These are phyloP conservation scores for Erodium chrysanthum DNA, from an alignment of 441 rosid genomes.

Conservation along the genomic window DNA sequence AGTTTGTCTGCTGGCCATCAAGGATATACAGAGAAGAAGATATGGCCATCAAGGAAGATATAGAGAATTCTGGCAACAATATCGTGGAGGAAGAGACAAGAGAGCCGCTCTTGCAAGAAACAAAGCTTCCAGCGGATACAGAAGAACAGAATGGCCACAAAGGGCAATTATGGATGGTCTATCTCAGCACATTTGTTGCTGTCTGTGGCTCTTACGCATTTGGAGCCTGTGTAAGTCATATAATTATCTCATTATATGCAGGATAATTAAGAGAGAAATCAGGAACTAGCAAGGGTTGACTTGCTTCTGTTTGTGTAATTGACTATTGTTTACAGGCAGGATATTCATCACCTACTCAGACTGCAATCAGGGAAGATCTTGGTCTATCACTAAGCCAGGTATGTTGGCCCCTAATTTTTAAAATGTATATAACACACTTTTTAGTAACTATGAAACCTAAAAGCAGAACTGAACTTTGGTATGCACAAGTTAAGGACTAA, in stretches of 20 bases:
- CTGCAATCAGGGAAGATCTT: constrained; percentile 42
- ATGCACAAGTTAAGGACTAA: neutral
- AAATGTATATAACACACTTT: neutral
- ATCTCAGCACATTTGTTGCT: constrained; percentile 43
- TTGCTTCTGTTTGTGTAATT: neutral
- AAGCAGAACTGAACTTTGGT: neutral
- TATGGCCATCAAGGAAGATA: constrained; percentile 25
- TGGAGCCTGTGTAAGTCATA: constrained; percentile 39
- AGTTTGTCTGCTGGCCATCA: neutral
- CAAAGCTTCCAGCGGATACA: constrained; percentile 9
- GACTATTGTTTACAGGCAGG: constrained; percentile 34
- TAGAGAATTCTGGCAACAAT: constrained; percentile 16
- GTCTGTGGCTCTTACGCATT: constrained; percentile 53
- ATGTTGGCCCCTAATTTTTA: neutral
- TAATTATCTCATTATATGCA: neutral
- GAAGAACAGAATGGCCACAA: constrained; percentile 16
- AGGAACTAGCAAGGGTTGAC: neutral
- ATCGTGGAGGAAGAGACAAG: constrained; percentile 3
- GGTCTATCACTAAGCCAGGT: constrained; percentile 38
- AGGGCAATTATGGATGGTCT: constrained; percentile 37
- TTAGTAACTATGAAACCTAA: neutral
- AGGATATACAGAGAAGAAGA: constrained; percentile 4
- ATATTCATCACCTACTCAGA: constrained; percentile 47
- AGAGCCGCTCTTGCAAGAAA: constrained; percentile 32
- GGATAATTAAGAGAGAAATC: neutral